Base-by-base conservation (phyloP, 2,329 filamentous ascomycete genomes). In the Colletotrichum karsti region DNA sequence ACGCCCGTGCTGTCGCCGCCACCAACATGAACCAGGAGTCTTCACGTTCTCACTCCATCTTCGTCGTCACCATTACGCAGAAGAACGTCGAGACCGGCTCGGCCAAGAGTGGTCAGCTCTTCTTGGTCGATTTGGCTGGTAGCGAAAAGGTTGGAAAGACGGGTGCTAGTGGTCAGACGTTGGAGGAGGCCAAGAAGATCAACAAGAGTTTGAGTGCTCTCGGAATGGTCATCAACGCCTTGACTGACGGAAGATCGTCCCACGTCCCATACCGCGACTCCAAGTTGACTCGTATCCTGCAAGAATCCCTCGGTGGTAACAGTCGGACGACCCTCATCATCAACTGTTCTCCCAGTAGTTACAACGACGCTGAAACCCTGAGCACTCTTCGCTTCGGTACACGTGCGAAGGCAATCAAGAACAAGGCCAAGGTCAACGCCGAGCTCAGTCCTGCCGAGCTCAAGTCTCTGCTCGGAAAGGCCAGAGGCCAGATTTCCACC, bases 11-110 rank as follows among this genome's bases (percentile, higher is more conserved):
- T n/a, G 95, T 98, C 30, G 93, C 96, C 33, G 93, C 95, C 50
- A 99, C 96, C 63, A 98, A 98, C 84, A 98, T 98, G 96, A 99
- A 99, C 82, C 92, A 96, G 80, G 96, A 98, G 79, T 98, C 96
- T 1, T 98, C 96, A 53, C 93, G 96, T 74, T 98, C 96, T 66
- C 96, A 99, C 82, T 98, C 96, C 44, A 98, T 99, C 73, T 98
- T 98, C 80, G 94, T 98, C 77, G 92, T 98, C 76, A 98, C 95
- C 46, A 92, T 99, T 74, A 96, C 94, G 13, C 96, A 98, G 84
- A 98, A 98, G 87, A 98, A 98, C 75, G 91, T 97, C 64, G 95
- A 98, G 82, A 97, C 95, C 0, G 95, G 95, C 6, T 97, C 95
- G 68, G 93, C 94, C 74, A 97, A 98, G 85, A 97, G 94, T 77